Evolutionary conservation across 2,329 filamentous ascomycete species (phyloP), one percentile per base, ranked within the genome.

Genomic region (Talaromyces sp.): DNA sequence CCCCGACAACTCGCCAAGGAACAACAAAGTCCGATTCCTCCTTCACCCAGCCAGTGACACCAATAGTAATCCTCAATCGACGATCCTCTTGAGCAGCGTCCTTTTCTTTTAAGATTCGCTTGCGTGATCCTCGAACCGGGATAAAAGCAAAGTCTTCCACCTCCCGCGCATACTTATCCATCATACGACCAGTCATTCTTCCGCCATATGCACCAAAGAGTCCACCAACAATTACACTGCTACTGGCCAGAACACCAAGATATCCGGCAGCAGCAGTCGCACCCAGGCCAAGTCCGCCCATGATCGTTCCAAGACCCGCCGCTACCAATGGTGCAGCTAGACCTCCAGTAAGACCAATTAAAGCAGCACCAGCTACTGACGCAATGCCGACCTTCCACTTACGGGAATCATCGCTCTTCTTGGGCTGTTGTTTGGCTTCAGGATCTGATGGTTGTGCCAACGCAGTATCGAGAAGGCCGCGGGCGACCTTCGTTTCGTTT

Each of bases 141-240:
- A 96, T 74, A 64, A 97, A 90, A 0, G 85, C 90, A 71, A 97
- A 96, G 66, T 97, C 92, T 63, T 90, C 86, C 14, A 97, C 87
- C 59, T 96, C 91, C 61, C 86, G 86, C 10, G 88, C 83, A 69
- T 95, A 96, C n/a, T 87, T 81, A 59, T 96, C 90, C 80, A 97
- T 89, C 80, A 92, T 90, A 69, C 91, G 87, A 47, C 86, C 85
- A 0, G 89, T 89, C 80, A 96, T 92, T 32, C 87, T 84, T 1
- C 87, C 86, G 39, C 89, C 89, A 67, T 95, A 96, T n/a, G 94
- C 90, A 8, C 94, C 94, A 66, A 97, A 97, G 35, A 97, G 77
- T 33, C 88, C 85, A 14, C 92, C 93, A 27, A 96, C 87, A 37
- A 91, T 78, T 14, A 94, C 82, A 4, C 87, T 84, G 56, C 88